A percentile compares a stretch with the other conserved stretches of the same genome.
These are phyloP conservation scores for Penicillium sp. DNA, from an alignment of 2,329 filamentous ascomycete species.

Conservation along the genomic window DNA sequence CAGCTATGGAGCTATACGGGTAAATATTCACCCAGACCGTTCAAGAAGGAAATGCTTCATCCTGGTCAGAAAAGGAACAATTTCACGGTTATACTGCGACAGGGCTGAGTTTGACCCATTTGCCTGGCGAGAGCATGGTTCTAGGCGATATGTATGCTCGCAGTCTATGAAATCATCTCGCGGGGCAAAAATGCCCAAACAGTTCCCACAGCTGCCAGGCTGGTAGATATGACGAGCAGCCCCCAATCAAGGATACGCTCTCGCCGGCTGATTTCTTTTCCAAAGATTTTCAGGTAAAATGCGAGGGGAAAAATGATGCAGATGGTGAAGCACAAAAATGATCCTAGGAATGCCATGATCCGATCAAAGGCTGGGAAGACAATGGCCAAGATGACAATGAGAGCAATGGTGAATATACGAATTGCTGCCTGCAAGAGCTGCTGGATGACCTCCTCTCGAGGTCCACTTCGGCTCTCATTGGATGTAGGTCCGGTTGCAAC, in stretches of 20 bases:
- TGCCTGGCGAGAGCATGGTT: neutral
- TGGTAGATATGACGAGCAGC: conserved; percentile 62
- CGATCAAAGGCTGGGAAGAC: conserved; percentile 74
- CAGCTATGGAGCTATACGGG: conserved; percentile 66
- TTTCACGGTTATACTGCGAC: conserved; percentile 67
- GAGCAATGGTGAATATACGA: conserved; percentile 59
- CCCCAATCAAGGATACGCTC: conserved; percentile 64
- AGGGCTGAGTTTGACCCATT: conserved; percentile 11
- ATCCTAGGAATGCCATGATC: conserved; percentile 87
- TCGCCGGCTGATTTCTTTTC: conserved; percentile 56
- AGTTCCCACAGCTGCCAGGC: conserved; percentile 71
- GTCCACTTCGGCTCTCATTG: conserved; percentile 24
- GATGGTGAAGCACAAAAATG: conserved; percentile 85
- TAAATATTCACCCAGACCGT: conserved; percentile 35
- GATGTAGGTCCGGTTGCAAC: conserved; percentile 52
- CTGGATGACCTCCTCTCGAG: conserved; percentile 44
- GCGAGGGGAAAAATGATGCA: conserved; percentile 84
- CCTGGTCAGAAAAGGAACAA: conserved; percentile 78
- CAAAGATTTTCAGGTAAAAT: conserved; percentile 88
- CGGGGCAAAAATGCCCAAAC: conserved; percentile 84
- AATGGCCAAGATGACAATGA: conserved; percentile 70
- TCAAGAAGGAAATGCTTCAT: conserved; percentile 70
- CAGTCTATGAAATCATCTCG: conserved; percentile 57
- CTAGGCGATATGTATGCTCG: conserved; percentile 7
- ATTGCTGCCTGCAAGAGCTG: conserved; percentile 56